Evolutionary conservation across 768 basidiomycete genomes (phyloP).

Genomic region (Podaxis rugospora): DNA sequence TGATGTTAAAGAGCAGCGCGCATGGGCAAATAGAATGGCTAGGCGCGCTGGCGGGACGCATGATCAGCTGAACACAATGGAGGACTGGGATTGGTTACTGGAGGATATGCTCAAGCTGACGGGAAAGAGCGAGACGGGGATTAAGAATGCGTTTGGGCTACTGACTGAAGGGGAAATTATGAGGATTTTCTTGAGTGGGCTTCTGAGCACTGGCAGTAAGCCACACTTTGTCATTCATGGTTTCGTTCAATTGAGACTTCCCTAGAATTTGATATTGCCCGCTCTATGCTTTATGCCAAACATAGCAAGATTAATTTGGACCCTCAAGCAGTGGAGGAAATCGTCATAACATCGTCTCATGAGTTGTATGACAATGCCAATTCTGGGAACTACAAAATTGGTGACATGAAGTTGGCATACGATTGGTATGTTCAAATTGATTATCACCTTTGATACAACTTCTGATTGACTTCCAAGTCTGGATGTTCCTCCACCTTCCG

Average conservation of each 20-base stretch:
- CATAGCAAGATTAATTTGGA: conserved; percentile 47
- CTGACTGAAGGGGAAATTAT: conserved; percentile 67
- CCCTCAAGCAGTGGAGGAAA: conserved; percentile 56
- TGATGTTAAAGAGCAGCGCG: conserved; percentile 64
- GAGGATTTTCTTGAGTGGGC: conserved; percentile 80
- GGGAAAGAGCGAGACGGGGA: conserved; percentile 52
- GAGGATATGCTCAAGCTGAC: conserved; percentile 88
- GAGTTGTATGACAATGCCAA: conserved; percentile 96
- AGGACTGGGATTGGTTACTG: conserved; percentile 85
- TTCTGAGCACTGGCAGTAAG: conserved; percentile 87
- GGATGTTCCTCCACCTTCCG: conserved; percentile 63
- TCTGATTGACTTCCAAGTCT: conserved; percentile 45
- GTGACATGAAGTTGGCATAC: conserved; percentile 96
- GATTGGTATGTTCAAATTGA: conserved; percentile 66
- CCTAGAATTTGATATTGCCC: conserved; percentile 66
- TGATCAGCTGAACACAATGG: conserved; percentile 50
- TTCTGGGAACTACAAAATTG: conserved; percentile 86
- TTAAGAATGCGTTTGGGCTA: conserved; percentile 78
- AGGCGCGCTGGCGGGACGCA: conserved; percentile 55
- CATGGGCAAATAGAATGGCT: conserved; percentile 86
- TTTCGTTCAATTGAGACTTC: conserved; percentile 11
- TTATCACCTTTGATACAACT: conserved; percentile 1
- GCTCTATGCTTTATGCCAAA: conserved; percentile 47
- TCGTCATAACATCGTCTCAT: conserved; percentile 74
- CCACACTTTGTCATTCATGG: conserved; percentile 17